A percentile compares a stretch with the other conserved stretches of the same genome.
phyloP scores from a whole-genome alignment of 2,329 filamentous ascomycete species.

The Botrytis deweyae region DNA sequence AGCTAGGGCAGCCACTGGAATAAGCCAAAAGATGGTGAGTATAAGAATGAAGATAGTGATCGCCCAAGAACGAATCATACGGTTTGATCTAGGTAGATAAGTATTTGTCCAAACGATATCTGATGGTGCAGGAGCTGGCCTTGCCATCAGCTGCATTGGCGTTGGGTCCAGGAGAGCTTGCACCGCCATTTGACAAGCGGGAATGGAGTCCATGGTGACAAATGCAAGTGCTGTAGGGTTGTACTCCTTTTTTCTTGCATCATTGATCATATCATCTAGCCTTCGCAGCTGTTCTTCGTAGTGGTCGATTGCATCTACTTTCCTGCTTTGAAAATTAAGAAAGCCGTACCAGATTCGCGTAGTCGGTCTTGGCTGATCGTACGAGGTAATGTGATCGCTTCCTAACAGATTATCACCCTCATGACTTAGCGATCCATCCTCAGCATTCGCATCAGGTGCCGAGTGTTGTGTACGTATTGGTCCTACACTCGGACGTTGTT shows the following conservation, averaged over 20 bases:
- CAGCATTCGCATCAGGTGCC: slow-evolving; percentile 44
- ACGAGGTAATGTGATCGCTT: slow-evolving; percentile 42
- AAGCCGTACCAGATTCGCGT: slow-evolving; percentile 77
- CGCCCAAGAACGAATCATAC: slow-evolving; percentile 76
- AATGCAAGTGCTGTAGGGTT: slow-evolving; percentile 81
- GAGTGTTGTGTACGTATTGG: slow-evolving; percentile 44
- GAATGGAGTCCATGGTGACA: slow-evolving; percentile 95
- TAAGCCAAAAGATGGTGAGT: slow-evolving; percentile 84
- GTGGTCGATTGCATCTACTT: slow-evolving; percentile 89
- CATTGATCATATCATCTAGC: slow-evolving; percentile 71
- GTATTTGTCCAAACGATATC: slow-evolving; percentile 97
- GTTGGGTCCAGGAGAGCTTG: slow-evolving; percentile 91
- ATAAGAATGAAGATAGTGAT: slow-evolving; percentile 82
- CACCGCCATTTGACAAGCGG: slow-evolving; percentile 90
- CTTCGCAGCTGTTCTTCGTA: slow-evolving; percentile 82
- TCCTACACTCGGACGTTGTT: neutral
- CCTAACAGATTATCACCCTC: slow-evolving; percentile 61
- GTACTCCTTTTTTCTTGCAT: slow-evolving; percentile 73
- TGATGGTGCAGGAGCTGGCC: slow-evolving; percentile 80
- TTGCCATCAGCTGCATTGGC: slow-evolving; percentile 81
- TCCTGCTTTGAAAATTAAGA: slow-evolving; percentile 67
- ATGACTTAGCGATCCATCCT: slow-evolving; percentile 47
- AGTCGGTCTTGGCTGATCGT: slow-evolving; percentile 59
- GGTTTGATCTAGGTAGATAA: slow-evolving; percentile 71
- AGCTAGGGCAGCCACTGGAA: slow-evolving; percentile 76